Evolutionary conservation across 768 basidiomycete genomes (phyloP), one percentile per base, ranked within the genome.

Genomic region (Hypholoma sublateritium): DNA sequence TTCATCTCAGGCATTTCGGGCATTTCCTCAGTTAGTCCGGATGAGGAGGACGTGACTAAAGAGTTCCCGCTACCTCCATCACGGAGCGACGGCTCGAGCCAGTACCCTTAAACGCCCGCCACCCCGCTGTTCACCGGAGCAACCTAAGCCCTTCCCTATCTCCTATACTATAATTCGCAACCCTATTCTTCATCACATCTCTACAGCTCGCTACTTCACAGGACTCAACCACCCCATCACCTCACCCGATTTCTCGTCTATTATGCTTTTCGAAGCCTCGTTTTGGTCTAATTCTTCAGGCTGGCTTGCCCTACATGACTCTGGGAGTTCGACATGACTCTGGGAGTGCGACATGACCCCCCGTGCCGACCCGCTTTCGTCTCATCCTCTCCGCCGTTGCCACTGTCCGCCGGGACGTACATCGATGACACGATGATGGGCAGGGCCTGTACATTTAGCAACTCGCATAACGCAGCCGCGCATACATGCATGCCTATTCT

Each of bases 31-130:
- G 71, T 72, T 53, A 70, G 61, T 22, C 67, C 62, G 12, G 69
- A 67, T 48, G 74, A 73, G 9, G 75, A 75, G 32, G 77, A 78
- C 34, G 69, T 77, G 25, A 70, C 74, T 17, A 62, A 65, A 16
- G 67, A 68, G 19, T 78, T 78, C 69, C 77, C 77, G 5, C 64
- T 75, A 13, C 77, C 79, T 21, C 78, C 78, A 16, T 41, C 55
- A 19, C 58, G 55, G 28, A 44, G 43, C 21, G 56, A 36, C 16
- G 58, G 48, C 21, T 32, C 44, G 3, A 45, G 34, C 24, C 58
- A 56, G 9, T 37, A 46, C 41, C 41, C 50, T 41, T 49, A 43
- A 36, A 35, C n/a, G n/a, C 28, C 11, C 11, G 17, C 21, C 14
- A 17, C 34, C 34, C 19, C 43, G 35, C 32, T 35, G 13, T 34